Base-by-base conservation (phyloP, 2,329 filamentous ascomycete genomes). In the Blastomyces percursus region DNA sequence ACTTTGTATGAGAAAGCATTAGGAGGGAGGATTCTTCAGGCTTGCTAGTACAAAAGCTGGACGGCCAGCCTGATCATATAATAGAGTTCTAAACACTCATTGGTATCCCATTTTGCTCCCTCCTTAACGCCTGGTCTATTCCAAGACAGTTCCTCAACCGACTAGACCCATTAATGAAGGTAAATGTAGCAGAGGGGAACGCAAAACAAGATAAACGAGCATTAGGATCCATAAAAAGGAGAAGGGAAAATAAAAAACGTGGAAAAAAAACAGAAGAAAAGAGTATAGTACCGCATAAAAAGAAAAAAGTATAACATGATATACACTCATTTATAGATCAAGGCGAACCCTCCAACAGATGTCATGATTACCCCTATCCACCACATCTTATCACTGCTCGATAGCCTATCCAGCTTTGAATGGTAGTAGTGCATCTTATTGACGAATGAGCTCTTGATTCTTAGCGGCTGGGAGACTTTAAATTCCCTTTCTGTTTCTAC, bases 311-410 rank as follows among this genome's bases (percentile, higher is more conserved):
- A 54, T 12, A n/a, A 55, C 61, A 60, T 59, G 14, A 32, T 44
- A 30, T 40, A 14, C 56, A 9, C 4, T 59, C 40, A 59, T 21
- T 30, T 57, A 59, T 63, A 74, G 61, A 76, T 69, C 42, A 77
- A 64, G 12, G 69, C 69, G 40, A 76, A 64, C 0, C 77, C 76
- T 24, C 79, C 79, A 19, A 79, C 63, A 14, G 75, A 75, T 12
- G 76, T 79, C 70, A 79, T 74, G n/a, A 78, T 66, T 12, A 80
- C 69, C 19, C 79, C 79, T 60, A 78, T 67, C 79, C 79, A 81
- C 75, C 78, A 77, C 75, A 74, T 78, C 11, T 70, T 71, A 66
- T 80, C 74, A 8, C 76, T 73, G 60, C 77, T 73, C 32, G 73
- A 64, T 14, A 50, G 21, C 14, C 70, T 70, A 66, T 80, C 74